Evolutionary conservation across 805 yeast genomes (phyloP).

Genomic region (Metschnikowia corniflorae): DNA sequence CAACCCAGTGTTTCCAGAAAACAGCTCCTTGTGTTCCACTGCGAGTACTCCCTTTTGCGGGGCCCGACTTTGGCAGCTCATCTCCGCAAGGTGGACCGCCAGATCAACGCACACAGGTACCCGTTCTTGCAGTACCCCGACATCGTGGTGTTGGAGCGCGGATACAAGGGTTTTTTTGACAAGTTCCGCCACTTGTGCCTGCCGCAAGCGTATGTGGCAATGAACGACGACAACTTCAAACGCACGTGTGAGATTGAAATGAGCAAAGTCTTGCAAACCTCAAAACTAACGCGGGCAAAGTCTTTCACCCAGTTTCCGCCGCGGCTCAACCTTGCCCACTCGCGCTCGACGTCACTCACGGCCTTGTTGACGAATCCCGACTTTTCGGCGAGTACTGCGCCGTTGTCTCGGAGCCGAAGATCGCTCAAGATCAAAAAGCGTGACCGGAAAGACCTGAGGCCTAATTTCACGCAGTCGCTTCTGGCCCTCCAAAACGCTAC

Average conservation of each 20-base stretch:
- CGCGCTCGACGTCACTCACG: conserved; percentile 17
- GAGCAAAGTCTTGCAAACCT: conserved; percentile 42
- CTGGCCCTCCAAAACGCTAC: conserved; percentile 1
- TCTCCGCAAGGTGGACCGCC: conserved; percentile 78
- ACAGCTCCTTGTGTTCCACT: conserved; percentile 76
- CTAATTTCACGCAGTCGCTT: conserved; percentile 14
- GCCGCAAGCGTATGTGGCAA: conserved; percentile 80
- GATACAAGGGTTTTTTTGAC: conserved; percentile 77
- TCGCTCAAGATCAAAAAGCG: conserved; percentile 17
- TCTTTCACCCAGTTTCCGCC: conserved; percentile 29
- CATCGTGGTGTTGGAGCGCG: conserved; percentile 84
- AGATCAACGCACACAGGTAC: conserved; percentile 65
- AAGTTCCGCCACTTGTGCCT: conserved; percentile 54
- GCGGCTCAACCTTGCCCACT: conserved; percentile 11
- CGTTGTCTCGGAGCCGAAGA: conserved; percentile 11
- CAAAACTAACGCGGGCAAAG: conserved; percentile 39
- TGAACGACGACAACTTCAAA: conserved; percentile 51
- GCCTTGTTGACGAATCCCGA: conserved; percentile 7
- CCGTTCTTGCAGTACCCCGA: conserved; percentile 87
- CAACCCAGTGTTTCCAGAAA: conserved; percentile 16
- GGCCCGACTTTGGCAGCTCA: conserved; percentile 94
- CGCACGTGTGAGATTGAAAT: conserved; percentile 43
- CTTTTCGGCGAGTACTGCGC: conserved; percentile 8
- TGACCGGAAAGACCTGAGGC: conserved; percentile 10
- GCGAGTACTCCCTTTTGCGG: conserved; percentile 88